Conservation (phyloP, 352 stramenopile species). For the Phytopythium vexans region DNA sequence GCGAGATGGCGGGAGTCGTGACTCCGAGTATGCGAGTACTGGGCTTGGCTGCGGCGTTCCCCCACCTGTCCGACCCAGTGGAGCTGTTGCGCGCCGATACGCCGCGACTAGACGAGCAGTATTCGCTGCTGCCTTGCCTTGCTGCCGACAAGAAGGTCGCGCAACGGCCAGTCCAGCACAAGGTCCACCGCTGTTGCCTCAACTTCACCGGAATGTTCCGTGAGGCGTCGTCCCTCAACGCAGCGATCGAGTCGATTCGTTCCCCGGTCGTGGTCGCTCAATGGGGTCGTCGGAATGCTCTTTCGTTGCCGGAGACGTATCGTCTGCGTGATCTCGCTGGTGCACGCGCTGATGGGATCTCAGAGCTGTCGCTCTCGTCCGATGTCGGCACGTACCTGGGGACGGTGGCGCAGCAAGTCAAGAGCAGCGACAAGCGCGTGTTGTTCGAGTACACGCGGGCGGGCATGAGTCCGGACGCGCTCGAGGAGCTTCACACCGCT, state of each 20-base stretch:
- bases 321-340: slow-evolving; percentile 21
- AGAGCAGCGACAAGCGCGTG: slow-evolving; percentile 50
- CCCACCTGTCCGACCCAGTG: slow-evolving; percentile 24
- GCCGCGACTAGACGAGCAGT: slow-evolving; percentile 9
- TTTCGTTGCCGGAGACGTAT: slow-evolving; percentile 15
- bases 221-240: slow-evolving; percentile 15
- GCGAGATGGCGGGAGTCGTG: slow-evolving; percentile 46
- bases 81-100: slow-evolving; percentile 23
- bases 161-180: slow-evolving; percentile 6
- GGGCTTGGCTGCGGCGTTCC: slow-evolving; percentile 47
- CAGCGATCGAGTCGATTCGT: slow-evolving; percentile 24
- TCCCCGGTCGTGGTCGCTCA: slow-evolving; percentile 27
- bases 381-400: slow-evolving; percentile 43
- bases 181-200: slow-evolving; percentile 38
- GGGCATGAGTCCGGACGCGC: slow-evolving; percentile 70
- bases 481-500: slow-evolving; percentile 50
- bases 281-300: slow-evolving; percentile 31
- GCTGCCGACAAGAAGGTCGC: slow-evolving; percentile 5
- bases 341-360: slow-evolving; percentile 33
- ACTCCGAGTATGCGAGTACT: slow-evolving; percentile 52
- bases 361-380: slow-evolving; percentile 42
- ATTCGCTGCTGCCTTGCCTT: slow-evolving; percentile 41
- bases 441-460: slow-evolving; percentile 71
- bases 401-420: slow-evolving; percentile 26
- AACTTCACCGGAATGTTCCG: slow-evolving; percentile 50